Conservation (phyloP, 306 rosid genomes). For the Ochetophila trinervis region DNA sequence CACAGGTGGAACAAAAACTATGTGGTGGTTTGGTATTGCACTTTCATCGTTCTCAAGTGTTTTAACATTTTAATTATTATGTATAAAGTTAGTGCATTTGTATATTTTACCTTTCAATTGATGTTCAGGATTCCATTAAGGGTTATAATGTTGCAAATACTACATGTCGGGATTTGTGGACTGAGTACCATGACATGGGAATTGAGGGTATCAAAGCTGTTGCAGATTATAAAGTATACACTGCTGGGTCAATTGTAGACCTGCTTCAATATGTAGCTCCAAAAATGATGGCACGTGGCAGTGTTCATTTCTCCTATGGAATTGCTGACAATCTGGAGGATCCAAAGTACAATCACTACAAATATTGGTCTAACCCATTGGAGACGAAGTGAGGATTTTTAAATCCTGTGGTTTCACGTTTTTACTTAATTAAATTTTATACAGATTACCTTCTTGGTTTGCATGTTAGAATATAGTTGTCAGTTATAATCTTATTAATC, state of each 20-base stretch:
- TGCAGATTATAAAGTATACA: constrained; percentile 66
- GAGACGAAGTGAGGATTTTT: constrained; percentile 65
- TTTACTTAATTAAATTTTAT: background rate
- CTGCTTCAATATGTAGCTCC: constrained; percentile 76
- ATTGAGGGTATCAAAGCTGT: constrained; percentile 72
- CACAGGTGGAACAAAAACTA: too few species aligned
- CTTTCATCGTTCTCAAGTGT: background rate
- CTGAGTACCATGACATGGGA: constrained; percentile 88
- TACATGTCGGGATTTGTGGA: constrained; percentile 73
- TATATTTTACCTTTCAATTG: constrained; percentile 14
- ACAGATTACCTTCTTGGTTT: constrained; percentile 11
- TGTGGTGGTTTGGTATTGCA: too few species aligned
- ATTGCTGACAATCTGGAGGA: constrained; percentile 76
- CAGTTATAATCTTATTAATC: background rate
- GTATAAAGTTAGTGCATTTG: constrained; percentile 2
- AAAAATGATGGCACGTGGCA: constrained; percentile 75
- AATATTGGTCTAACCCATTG: constrained; percentile 85
- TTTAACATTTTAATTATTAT: background rate
- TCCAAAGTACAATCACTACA: constrained; percentile 67
- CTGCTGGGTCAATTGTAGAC: constrained; percentile 56
- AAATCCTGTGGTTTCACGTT: background rate
- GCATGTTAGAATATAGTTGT: constrained; percentile 10
- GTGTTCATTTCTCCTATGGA: constrained; percentile 78
- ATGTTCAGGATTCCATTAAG: constrained; percentile 58
- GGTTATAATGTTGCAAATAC: constrained; percentile 58